A percentile compares a stretch with the other conserved stretches of the same genome.
Conservation (phyloP, 768 basidiomycete genomes). For the Lyophyllum shimeji region DNA sequence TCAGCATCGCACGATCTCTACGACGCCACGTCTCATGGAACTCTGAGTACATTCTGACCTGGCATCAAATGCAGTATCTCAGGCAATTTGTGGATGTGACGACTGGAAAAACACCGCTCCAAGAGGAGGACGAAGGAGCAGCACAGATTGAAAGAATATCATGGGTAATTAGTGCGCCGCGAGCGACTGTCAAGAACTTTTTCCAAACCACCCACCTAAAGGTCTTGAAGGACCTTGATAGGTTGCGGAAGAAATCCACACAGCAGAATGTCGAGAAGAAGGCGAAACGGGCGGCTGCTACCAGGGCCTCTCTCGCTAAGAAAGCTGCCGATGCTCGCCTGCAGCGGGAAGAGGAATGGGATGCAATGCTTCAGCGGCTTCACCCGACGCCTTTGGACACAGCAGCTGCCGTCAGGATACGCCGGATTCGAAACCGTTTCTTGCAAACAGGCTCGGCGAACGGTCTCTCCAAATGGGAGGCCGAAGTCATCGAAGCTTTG, state of each 20-base stretch:
- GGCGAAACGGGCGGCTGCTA: constrained; percentile 38
- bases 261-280: constrained; percentile 31
- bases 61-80: constrained; percentile 69
- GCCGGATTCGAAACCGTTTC: constrained; percentile 55
- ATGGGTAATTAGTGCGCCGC: constrained; percentile 57
- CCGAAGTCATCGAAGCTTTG: constrained; percentile 54
- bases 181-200: constrained; percentile 43
- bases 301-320: constrained; percentile 52
- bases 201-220: constrained; percentile 41
- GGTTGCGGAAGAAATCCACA: constrained; percentile 33
- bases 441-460: constrained; percentile 54
- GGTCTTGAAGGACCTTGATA: constrained; percentile 42
- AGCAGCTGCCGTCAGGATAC: constrained; percentile 49
- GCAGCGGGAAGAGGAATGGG: constrained; percentile 69
- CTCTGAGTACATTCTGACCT: constrained; percentile 58
- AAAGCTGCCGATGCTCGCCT: constrained; percentile 64
- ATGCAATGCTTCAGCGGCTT: constrained; percentile 48
- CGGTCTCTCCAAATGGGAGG: constrained; percentile 60
- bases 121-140: constrained; percentile 42
- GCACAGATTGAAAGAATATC: constrained; percentile 45
- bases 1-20: constrained; percentile 46
- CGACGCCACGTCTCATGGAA: constrained; percentile 63
- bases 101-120: constrained; percentile 45
- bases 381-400: constrained; percentile 54
- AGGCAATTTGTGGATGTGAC: constrained; percentile 44